These are phyloP conservation scores for Fomitopsis palustris DNA, from an alignment of 1,284 basidiomycete genomes.

Conservation along the genomic window DNA sequence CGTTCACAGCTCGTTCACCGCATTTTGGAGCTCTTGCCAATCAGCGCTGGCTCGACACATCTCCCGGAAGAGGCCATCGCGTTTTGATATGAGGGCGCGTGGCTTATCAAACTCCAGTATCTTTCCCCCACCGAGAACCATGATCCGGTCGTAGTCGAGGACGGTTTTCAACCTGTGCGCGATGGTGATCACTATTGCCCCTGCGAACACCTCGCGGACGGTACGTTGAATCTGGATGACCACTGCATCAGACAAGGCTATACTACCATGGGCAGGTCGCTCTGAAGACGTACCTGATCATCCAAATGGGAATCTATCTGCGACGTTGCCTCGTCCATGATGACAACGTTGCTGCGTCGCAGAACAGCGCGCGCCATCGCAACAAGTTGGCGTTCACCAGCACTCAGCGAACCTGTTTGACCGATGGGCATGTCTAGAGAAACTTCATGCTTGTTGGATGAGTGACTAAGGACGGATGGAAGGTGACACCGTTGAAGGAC, in stretches of 20 bases:
- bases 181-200: slow-evolving; percentile 80
- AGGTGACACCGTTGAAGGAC: slow-evolving; percentile 65
- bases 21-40: slow-evolving; percentile 34
- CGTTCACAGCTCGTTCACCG: background rate
- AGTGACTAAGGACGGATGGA: slow-evolving; percentile 35
- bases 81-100: slow-evolving; percentile 49
- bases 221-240: slow-evolving; percentile 82
- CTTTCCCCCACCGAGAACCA: slow-evolving; percentile 71
- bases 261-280: no score
- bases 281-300: slow-evolving; percentile 45
- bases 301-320: slow-evolving; percentile 74
- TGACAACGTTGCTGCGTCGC: slow-evolving; percentile 73
- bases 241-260: no score
- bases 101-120: slow-evolving; percentile 75
- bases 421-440: slow-evolving; percentile 65
- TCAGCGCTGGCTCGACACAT: slow-evolving; percentile 70
- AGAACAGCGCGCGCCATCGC: slow-evolving; percentile 74
- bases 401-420: slow-evolving; percentile 66
- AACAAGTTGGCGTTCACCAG: slow-evolving; percentile 81
- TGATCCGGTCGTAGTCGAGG: slow-evolving; percentile 77
- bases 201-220: slow-evolving; percentile 71
- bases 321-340: slow-evolving; percentile 84
- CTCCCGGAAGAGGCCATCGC: slow-evolving; percentile 60
- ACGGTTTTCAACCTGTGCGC: slow-evolving; percentile 75
- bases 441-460: slow-evolving; percentile 13